These are phyloP conservation scores for Blastocystis sp. DNA, from an alignment of 352 stramenopile species.

Conservation along the genomic window DNA sequence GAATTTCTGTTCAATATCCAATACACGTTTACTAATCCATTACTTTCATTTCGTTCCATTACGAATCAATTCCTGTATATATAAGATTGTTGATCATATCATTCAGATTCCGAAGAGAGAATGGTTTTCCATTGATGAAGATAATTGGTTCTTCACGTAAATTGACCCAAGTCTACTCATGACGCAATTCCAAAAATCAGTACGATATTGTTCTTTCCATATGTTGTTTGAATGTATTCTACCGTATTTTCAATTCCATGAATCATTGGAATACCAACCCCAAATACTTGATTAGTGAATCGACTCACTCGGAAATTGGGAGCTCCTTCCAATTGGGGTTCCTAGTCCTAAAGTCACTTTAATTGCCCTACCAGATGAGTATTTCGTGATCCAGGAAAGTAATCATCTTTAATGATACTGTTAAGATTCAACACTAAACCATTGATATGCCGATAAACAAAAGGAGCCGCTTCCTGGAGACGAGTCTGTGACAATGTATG, in stretches of 20 bases:
- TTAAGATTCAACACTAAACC: slow-evolving; percentile 74
- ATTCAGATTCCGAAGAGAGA: slow-evolving; percentile 79
- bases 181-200: slow-evolving; percentile 70
- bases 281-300: slow-evolving; percentile 74
- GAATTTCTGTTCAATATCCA: slow-evolving; percentile 79
- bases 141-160: slow-evolving; percentile 84
- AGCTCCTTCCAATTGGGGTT: slow-evolving; percentile 76
- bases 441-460: slow-evolving; percentile 80
- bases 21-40: slow-evolving; percentile 76
- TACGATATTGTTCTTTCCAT: slow-evolving; percentile 75
- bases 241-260: slow-evolving; percentile 66
- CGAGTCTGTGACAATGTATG: slow-evolving; percentile 74
- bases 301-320: slow-evolving; percentile 79
- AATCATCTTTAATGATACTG: slow-evolving; percentile 82
- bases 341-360: slow-evolving; percentile 73
- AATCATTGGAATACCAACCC: slow-evolving; percentile 68
- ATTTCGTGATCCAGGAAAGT: slow-evolving; percentile 77
- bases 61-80: slow-evolving; percentile 82
- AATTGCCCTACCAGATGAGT: slow-evolving; percentile 21
- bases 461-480: slow-evolving; percentile 77
- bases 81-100: slow-evolving; percentile 80
- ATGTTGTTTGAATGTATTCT: slow-evolving; percentile 70
- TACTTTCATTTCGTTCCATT: background rate
- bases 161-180: slow-evolving; percentile 78
- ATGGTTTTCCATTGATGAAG: slow-evolving; percentile 81